Conservation (phyloP, 257 asterid genomes). For the Rubia yunnanensis region DNA sequence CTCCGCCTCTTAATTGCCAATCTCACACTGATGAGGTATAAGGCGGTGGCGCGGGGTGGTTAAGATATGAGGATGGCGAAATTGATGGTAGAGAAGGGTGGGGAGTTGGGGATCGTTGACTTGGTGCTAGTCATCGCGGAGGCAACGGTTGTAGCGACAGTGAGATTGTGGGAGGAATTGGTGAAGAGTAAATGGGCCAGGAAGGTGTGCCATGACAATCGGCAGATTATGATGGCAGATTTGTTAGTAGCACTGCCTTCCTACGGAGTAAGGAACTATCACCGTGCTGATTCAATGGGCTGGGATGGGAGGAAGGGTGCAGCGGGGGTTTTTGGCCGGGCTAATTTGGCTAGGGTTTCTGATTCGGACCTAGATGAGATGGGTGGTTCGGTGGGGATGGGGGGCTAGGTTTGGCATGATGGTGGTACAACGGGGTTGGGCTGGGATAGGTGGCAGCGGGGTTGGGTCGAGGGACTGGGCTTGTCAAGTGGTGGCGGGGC, state of each 20-base stretch:
- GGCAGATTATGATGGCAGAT: conserved; percentile 28
- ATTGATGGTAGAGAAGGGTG: conserved; percentile 38
- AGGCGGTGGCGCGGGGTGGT: conserved; percentile 46
- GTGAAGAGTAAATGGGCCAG: conserved; percentile 48
- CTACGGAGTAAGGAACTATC: too few species aligned
- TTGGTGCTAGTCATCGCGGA: conserved; percentile 33
- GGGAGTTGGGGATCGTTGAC: conserved; percentile 47
- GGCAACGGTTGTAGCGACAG: conserved; percentile 50
- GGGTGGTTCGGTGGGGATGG: too few species aligned
- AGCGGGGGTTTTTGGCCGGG: too few species aligned
- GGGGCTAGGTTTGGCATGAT: too few species aligned
- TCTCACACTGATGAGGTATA: conserved; percentile 32
- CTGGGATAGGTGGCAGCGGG: too few species aligned
- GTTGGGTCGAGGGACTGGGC: too few species aligned
- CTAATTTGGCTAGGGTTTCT: too few species aligned
- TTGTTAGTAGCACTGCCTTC: conserved; percentile 28
- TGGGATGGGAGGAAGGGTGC: too few species aligned
- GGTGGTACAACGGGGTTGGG: too few species aligned
- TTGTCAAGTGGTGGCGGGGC: too few species aligned
- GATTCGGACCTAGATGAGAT: too few species aligned
- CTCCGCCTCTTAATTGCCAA: conserved; percentile 45
- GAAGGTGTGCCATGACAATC: conserved; percentile 27
- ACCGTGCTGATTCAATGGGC: too few species aligned
- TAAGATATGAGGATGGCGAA: conserved; percentile 32
- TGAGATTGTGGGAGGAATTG: conserved; percentile 36